These are phyloP conservation scores for Phaffia tasmanica DNA, from an alignment of 768 basidiomycete genomes.

Conservation along the genomic window DNA sequence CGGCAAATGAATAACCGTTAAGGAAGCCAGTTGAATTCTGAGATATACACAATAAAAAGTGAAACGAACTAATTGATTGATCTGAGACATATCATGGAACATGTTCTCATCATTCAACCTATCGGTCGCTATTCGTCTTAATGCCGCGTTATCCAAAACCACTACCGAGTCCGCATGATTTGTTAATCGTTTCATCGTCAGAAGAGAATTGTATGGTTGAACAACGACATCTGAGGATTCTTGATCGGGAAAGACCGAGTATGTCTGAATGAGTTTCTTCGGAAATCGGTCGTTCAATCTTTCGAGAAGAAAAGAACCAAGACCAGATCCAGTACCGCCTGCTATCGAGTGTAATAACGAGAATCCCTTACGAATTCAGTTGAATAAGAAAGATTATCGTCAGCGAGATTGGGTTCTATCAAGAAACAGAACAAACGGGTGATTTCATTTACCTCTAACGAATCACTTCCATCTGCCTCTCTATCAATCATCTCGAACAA, in stretches of 20 bases:
- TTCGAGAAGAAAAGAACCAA: slow-evolving; percentile 96
- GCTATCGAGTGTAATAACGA: slow-evolving; percentile 99
- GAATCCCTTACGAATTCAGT: slow-evolving; percentile 61
- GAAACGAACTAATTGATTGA: slow-evolving; percentile 66
- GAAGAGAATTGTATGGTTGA: slow-evolving; percentile 91
- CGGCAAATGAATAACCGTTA: not conserved
- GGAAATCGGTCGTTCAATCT: slow-evolving; percentile 95
- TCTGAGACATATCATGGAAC: slow-evolving; percentile 69
- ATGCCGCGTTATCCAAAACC: slow-evolving; percentile 89
- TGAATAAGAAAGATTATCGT: not conserved
- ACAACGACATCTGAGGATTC: slow-evolving; percentile 76
- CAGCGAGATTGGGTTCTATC: not conserved
- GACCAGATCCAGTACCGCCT: slow-evolving; percentile 93
- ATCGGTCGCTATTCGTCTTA: slow-evolving; percentile 85
- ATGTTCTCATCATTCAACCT: slow-evolving; percentile 66
- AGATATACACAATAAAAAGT: not conserved
- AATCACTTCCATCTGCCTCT: slow-evolving; percentile 95
- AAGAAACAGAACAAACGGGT: no score
- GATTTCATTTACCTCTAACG: slow-evolving; percentile 60
- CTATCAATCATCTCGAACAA: slow-evolving; percentile 98
- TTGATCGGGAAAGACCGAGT: slow-evolving; percentile 93
- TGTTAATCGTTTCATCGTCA: slow-evolving; percentile 83
- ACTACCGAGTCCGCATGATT: slow-evolving; percentile 97
- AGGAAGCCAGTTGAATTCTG: not conserved
- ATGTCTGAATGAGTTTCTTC: slow-evolving; percentile 97